phyloP scores from a whole-genome alignment of 2,329 filamentous ascomycete species.

The Alternaria sp. region DNA sequence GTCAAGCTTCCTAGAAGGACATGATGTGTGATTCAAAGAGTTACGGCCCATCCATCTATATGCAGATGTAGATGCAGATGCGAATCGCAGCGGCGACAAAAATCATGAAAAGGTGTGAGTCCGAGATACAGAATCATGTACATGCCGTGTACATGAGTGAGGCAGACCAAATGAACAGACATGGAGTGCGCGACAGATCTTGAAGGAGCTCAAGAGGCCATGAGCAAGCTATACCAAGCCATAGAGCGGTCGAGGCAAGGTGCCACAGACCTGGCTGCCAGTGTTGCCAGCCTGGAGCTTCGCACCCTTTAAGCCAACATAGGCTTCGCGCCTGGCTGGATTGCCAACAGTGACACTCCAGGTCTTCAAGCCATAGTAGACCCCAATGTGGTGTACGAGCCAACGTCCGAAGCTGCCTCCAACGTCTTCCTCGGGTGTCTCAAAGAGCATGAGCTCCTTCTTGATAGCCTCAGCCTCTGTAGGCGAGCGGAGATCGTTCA shows the following conservation, averaged over 20 bases:
- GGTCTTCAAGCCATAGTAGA: slow-evolving; percentile 88
- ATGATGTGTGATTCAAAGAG: background rate
- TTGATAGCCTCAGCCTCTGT: slow-evolving; percentile 61
- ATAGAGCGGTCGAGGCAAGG: slow-evolving; percentile 46
- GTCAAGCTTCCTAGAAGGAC: background rate
- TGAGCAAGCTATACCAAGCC: slow-evolving; percentile 35
- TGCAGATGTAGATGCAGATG: background rate
- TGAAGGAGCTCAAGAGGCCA: background rate
- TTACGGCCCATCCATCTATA: background rate
- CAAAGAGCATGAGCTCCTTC: slow-evolving; percentile 76
- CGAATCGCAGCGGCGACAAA: background rate
- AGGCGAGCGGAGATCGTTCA: slow-evolving; percentile 63
- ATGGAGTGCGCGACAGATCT: background rate
- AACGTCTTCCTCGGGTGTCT: slow-evolving; percentile 76
- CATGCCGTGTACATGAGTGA: background rate
- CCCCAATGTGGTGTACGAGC: slow-evolving; percentile 89
- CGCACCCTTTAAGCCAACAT: slow-evolving; percentile 72
- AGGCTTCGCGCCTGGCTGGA: slow-evolving; percentile 78
- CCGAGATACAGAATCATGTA: background rate
- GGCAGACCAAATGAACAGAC: background rate
- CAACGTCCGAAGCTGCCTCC: slow-evolving; percentile 86
- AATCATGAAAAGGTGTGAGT: background rate
- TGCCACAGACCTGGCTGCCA: slow-evolving; percentile 16
- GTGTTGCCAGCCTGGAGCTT: slow-evolving; percentile 34
- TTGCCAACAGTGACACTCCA: slow-evolving; percentile 76